Evolutionary conservation across 2,329 filamentous ascomycete species (phyloP), one percentile per base, ranked within the genome.

Genomic region (Fusarium napiforme): DNA sequence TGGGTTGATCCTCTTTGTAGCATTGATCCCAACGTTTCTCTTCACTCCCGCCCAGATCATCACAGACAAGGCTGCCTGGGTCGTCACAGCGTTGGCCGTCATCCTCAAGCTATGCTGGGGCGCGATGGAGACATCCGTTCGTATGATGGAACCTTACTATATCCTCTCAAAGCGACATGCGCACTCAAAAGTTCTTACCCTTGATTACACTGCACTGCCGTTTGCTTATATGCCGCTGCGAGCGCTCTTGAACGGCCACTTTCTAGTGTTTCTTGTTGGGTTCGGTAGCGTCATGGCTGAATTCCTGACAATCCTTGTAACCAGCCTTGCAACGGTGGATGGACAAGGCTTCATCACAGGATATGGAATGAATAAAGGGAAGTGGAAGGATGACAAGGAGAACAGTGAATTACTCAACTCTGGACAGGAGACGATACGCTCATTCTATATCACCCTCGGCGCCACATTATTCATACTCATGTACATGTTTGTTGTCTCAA

Each of bases 141-240:
- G 92, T 46, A 91, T 93, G 86, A 89, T 93, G 80, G 91, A 94
- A 79, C 92, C 92, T 4, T 94, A 92, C 78, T 93, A 91, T 78
- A 88, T 93, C 67, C 87, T 94, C 5, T 91, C 89, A 19, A 85
- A 85, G 59, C 87, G 92, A 7, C 88, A 92, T 72, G 92, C 92
- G 7, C 88, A 90, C 2, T 85, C 91, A 11, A 88, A 86, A 72
- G 91, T 89, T 4, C 86, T 94, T 11, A 91, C 90, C 1, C 87
- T 94, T 15, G 92, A 94, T 80, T 94, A 94, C 80, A 92, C 91
- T 1, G 91, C 91, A 34, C 88, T 93, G 75, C 91, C 92, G 9
- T 93, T 93, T 60, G 89, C 89, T 7, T 90, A 87, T 80, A 86
- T 93, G 28, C 89, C 91, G 1, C 75, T 92, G 50, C 85, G 87